Evolutionary conservation across 441 rosid genomes (phyloP), one percentile per base, ranked within the genome.

Genomic region (Croton setiger): DNA sequence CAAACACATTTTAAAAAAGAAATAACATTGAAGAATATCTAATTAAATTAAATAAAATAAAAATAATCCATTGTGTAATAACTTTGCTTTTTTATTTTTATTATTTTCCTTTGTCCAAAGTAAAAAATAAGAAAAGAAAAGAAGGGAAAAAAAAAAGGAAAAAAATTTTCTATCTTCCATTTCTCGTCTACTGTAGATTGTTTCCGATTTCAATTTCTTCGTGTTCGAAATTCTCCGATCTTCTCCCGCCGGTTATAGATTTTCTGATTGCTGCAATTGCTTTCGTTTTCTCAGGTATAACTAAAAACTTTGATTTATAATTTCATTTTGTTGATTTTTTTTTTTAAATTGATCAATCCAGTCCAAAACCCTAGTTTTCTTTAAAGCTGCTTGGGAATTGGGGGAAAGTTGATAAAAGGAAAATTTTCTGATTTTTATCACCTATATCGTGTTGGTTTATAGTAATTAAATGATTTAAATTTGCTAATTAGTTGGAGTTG

Each of bases 281-380:
- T 39, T 58, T 59, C n/a, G 64, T 63, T 66, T 39, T 56, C 45
- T 65, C 74, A 77, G 86, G 87, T 83, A 64, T 57, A 2, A 21
- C 45, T 41, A 23, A 58, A 21, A 13, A 55, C 55, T 51, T 60
- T 17, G 64, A 39, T 72, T 71, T 58, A 39, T 35, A 54, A 3
- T 12, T 71, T 64, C 48, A 39, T 12, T 52, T 54, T 3, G n/a
- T 27, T 27, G 43, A 37, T 18, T 52, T 35, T n/a, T 52, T 45
- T 55, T 31, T 23, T 9, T 12, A 60, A 69, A 48, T 71, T 73
- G 76, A 66, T 77, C 63, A 51, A 45, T 33, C 67, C 63, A 72
- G 66, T 64, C 70, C 80, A 66, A 76, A 88, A 83, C 89, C 85
- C 87, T 88, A 88, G 68, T 37, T 80, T 62, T 65, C 60, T 63